Conservation (phyloP, 2,329 filamentous ascomycete genomes). For the Dichotomopilus funicola region DNA sequence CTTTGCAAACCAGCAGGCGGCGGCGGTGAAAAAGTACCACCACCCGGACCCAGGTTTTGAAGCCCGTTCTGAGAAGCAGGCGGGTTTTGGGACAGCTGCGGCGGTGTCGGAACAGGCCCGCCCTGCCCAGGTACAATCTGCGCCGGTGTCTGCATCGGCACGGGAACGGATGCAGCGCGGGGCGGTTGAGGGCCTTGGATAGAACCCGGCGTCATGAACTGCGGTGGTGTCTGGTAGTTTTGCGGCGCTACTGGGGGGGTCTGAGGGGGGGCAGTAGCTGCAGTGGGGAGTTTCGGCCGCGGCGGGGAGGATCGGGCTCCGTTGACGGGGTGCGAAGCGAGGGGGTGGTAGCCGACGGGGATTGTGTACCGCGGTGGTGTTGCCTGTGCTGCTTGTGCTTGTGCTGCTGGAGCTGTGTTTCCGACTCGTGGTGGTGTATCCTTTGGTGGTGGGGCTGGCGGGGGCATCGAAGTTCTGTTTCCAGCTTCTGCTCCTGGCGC, state of each 20-base stretch:
- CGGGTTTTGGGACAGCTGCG: no score
- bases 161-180: no score
- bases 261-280: background rate
- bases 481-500: background rate
- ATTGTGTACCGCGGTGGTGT: background rate
- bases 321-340: conserved; percentile 8
- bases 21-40: background rate
- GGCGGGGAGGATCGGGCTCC: background rate
- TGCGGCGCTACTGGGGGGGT: background rate
- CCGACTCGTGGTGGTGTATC: background rate
- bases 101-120: no score
- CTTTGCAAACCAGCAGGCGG: background rate
- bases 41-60: no score
- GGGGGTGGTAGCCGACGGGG: conserved; percentile 8
- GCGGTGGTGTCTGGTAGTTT: background rate
- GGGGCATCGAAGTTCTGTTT: background rate
- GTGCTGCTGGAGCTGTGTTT: background rate
- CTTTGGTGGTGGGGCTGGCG: background rate
- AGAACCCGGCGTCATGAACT: background rate
- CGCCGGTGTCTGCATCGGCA: no score
- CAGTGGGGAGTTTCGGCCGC: background rate
- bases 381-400: no score
- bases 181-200: no score
- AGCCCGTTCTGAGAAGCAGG: no score
- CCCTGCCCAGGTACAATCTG: no score